These are phyloP conservation scores for Physaria fendleri DNA, from an alignment of 345 rosid species.

Conservation along the genomic window DNA sequence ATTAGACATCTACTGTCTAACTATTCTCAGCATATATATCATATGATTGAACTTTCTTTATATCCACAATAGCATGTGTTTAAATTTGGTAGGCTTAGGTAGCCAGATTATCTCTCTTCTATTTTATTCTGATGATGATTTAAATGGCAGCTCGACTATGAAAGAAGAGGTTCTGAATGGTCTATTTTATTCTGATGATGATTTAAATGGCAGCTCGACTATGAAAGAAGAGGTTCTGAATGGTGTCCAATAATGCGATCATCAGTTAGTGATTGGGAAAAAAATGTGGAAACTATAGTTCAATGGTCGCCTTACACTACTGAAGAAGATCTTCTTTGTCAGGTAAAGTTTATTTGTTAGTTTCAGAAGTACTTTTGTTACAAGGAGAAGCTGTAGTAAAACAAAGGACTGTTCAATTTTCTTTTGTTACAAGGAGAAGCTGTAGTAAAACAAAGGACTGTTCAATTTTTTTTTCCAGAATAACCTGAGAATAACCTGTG, in stretches of 20 bases:
- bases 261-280: constrained; percentile 56
- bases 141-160: no score
- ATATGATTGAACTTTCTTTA: neutral
- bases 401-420: neutral
- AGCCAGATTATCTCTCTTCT: constrained; percentile 1
- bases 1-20: neutral
- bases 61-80: neutral
- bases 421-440: neutral
- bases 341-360: constrained; percentile 41
- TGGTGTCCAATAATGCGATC: constrained; percentile 56
- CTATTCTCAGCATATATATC: neutral
- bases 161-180: no score
- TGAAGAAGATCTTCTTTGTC: constrained; percentile 67
- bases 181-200: constrained; percentile 14
- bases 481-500: no score
- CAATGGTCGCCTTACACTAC: constrained; percentile 77
- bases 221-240: constrained; percentile 42
- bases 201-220: constrained; percentile 62
- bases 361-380: neutral
- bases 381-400: neutral
- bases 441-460: neutral
- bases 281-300: constrained; percentile 57
- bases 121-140: neutral
- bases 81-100: neutral
- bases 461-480: neutral